A percentile compares a stretch with the other conserved stretches of the same genome.
Evolutionary conservation across 106 monocot genomes (phyloP).

Genomic region (Dendrobium officinale): DNA sequence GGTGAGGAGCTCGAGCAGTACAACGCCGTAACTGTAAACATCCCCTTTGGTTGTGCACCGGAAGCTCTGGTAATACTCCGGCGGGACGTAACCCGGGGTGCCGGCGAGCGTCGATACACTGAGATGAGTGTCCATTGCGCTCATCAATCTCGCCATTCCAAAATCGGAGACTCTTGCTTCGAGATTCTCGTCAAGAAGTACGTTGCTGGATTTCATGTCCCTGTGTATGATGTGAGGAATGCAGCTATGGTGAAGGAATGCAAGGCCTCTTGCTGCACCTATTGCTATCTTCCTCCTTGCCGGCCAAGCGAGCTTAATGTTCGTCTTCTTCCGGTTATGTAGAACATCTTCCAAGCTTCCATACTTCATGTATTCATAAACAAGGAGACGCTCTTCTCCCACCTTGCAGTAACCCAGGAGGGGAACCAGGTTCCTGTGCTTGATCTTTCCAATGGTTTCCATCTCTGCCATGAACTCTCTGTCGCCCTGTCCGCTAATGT

Average conservation of each 20-base stretch:
- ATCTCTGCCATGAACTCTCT: slow-evolving; percentile 86
- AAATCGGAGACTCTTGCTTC: slow-evolving; percentile 91
- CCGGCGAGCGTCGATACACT: slow-evolving; percentile 81
- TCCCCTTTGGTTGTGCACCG: slow-evolving; percentile 84
- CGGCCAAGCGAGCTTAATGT: slow-evolving; percentile 49
- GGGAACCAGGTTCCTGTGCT: slow-evolving; percentile 84
- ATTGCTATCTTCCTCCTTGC: slow-evolving; percentile 62
- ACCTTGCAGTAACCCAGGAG: slow-evolving; percentile 80
- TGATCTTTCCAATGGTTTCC: slow-evolving; percentile 91
- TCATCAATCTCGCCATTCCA: slow-evolving; percentile 82
- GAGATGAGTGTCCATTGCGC: slow-evolving; percentile 74
- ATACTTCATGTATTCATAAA: slow-evolving; percentile 80
- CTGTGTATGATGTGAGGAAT: slow-evolving; percentile 90
- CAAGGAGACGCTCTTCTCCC: slow-evolving; percentile 68
- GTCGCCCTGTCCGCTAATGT: slow-evolving; percentile 81
- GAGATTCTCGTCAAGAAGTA: slow-evolving; percentile 57
- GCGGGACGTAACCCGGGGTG: slow-evolving; percentile 85
- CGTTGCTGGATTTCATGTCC: slow-evolving; percentile 95
- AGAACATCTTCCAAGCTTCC: slow-evolving; percentile 88
- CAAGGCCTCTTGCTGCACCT: slow-evolving; percentile 71
- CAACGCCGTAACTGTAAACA: slow-evolving; percentile 89
- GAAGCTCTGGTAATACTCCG: slow-evolving; percentile 96
- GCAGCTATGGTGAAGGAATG: slow-evolving; percentile 91
- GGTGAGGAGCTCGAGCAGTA: slow-evolving; percentile 75
- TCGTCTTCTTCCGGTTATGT: slow-evolving; percentile 34